Evolutionary conservation across 371 early-diverging fungal genomes (phyloP).

Genomic region (Mortierella sp.): DNA sequence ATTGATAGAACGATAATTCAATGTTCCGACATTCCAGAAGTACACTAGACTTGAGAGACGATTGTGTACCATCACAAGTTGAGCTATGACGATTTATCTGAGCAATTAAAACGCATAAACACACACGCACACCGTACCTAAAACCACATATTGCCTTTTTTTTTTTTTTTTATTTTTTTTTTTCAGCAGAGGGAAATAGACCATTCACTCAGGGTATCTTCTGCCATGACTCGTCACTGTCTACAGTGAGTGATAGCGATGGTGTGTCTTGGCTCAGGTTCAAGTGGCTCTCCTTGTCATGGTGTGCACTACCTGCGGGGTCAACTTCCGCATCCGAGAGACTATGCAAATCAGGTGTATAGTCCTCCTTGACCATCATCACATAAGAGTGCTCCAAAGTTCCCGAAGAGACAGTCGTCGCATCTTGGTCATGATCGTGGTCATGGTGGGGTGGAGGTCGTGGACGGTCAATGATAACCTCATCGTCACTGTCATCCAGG

Average conservation of each 20-base stretch:
- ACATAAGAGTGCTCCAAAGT: slow-evolving; percentile 12
- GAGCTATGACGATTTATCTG: no score
- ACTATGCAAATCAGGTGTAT: neutral
- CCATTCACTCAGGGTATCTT: neutral
- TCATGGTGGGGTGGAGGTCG: neutral
- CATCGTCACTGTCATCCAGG: slow-evolving; percentile 19
- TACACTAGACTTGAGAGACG: no score
- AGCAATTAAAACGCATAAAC: no score
- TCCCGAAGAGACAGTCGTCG: neutral
- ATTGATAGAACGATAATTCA: no score
- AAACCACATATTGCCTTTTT: no score
- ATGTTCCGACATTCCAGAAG: no score
- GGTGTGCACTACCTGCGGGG: neutral
- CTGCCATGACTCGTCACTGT: neutral
- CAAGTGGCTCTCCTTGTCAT: slow-evolving; percentile 2
- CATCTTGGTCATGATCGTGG: no score
- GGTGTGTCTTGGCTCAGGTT: slow-evolving; percentile 1
- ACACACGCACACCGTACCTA: no score
- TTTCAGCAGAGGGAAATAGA: no score
- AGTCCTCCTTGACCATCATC: slow-evolving; percentile 9
- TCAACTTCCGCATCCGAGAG: neutral
- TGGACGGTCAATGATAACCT: slow-evolving; percentile 5
- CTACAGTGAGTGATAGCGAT: neutral
- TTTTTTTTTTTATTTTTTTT: no score
- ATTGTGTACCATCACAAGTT: no score